These are phyloP conservation scores for Backusella circina DNA, from an alignment of 192 early-diverging fungal species.

Conservation along the genomic window DNA sequence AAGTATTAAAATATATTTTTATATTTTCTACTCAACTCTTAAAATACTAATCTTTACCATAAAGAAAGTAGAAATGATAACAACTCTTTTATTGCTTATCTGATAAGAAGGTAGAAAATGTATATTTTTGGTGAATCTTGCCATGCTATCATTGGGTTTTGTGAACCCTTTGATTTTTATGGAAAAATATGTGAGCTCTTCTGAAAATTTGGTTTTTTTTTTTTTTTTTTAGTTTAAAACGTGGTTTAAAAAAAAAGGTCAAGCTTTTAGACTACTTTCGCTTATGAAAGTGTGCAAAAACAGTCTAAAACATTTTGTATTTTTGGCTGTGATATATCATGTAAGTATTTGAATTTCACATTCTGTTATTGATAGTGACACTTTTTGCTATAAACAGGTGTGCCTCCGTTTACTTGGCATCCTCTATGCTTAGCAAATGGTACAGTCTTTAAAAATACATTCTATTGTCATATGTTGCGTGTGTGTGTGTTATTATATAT, in stretches of 20 bases:
- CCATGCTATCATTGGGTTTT: background rate
- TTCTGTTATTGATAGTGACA: too few relatives aligned
- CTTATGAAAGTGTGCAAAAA: background rate
- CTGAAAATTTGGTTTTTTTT: background rate
- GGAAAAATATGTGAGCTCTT: background rate
- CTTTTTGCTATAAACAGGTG: too few relatives aligned
- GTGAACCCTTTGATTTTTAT: background rate
- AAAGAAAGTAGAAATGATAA: background rate
- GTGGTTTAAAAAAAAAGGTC: too few relatives aligned
- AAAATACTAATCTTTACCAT: background rate
- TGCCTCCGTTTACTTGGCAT: background rate
- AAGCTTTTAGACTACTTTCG: background rate
- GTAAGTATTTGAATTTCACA: background rate
- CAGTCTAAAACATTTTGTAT: too few relatives aligned
- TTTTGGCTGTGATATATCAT: background rate
- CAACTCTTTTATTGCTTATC: background rate
- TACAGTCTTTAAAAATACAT: too few relatives aligned
- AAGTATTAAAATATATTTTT: background rate
- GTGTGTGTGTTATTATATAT: background rate
- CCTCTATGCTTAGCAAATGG: background rate
- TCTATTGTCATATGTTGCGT: background rate
- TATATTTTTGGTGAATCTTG: background rate
- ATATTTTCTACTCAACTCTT: background rate
- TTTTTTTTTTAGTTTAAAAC: background rate
- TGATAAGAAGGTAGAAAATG: background rate